Percentiles rank a stretch among this genome's conserved stretches.
These are phyloP conservation scores for Neonectria hederae DNA, from an alignment of 2,329 filamentous ascomycete species.

Conservation along the genomic window DNA sequence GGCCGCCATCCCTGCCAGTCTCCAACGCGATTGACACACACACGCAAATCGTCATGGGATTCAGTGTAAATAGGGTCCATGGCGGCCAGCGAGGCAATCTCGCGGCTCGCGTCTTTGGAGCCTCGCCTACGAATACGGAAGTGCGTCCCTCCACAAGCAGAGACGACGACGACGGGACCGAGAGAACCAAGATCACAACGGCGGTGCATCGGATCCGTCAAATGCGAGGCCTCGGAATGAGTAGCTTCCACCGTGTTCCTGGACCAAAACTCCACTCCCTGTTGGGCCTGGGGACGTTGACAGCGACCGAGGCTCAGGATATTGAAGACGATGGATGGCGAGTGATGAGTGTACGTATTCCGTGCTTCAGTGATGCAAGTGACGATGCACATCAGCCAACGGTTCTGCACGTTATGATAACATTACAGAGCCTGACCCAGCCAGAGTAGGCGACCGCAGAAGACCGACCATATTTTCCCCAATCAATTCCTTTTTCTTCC, in stretches of 20 bases:
- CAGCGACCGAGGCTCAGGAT: not conserved
- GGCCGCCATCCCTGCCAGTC: slow-evolving; percentile 19
- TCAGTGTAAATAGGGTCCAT: slow-evolving; percentile 3
- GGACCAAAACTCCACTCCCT: slow-evolving; percentile 10
- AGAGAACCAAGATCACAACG: not conserved
- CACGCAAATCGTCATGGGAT: not conserved
- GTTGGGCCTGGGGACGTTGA: not conserved
- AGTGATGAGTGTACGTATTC: not conserved
- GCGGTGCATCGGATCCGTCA: not conserved
- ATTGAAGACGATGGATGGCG: not conserved
- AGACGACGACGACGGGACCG: not conserved
- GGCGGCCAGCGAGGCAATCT: slow-evolving; percentile 5
- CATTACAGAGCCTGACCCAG: slow-evolving; percentile 5
- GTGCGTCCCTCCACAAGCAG: too few species aligned
- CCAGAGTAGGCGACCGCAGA: not conserved
- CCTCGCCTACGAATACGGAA: not conserved
- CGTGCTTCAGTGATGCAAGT: not conserved
- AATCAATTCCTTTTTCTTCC: not conserved
- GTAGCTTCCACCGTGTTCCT: slow-evolving; percentile 17
- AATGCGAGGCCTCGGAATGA: not conserved
- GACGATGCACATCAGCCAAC: slow-evolving; percentile 19
- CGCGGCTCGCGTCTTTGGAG: not conserved
- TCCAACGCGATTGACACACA: slow-evolving; percentile 23
- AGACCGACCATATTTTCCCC: not conserved
- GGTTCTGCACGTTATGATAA: not conserved